phyloP scores from a whole-genome alignment of 768 basidiomycete species.

The Fomitopsis pulvina region DNA sequence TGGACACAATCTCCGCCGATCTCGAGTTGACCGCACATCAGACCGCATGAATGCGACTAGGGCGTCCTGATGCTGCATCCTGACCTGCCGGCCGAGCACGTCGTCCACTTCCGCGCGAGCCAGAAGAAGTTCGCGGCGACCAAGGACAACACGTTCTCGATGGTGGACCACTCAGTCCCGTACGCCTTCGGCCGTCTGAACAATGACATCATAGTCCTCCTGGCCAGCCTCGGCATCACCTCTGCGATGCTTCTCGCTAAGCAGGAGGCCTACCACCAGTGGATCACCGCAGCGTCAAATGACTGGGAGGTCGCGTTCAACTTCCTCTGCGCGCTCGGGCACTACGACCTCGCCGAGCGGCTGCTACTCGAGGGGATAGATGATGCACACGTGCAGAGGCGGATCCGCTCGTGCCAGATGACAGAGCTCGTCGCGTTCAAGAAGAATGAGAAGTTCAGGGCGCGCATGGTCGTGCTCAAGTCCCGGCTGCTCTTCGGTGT shows the following conservation, averaged over 20 bases:
- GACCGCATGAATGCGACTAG: slow-evolving; percentile 4
- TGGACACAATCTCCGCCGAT: not conserved
- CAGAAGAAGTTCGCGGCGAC: slow-evolving; percentile 65
- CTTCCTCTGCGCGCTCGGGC: slow-evolving; percentile 45
- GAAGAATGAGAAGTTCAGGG: slow-evolving; percentile 46
- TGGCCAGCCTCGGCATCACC: slow-evolving; percentile 56
- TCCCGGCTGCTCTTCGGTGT: slow-evolving; percentile 61
- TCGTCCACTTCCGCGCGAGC: slow-evolving; percentile 56
- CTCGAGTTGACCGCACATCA: not conserved
- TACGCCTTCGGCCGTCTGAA: slow-evolving; percentile 63
- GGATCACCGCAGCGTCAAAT: slow-evolving; percentile 45
- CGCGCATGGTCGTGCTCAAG: slow-evolving; percentile 55
- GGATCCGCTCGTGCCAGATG: slow-evolving; percentile 39
- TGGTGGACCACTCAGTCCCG: slow-evolving; percentile 57
- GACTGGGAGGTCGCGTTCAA: slow-evolving; percentile 47
- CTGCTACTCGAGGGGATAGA: slow-evolving; percentile 52
- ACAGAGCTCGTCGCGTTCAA: slow-evolving; percentile 43
- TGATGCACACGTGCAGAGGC: slow-evolving; percentile 29
- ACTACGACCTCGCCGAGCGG: slow-evolving; percentile 43
- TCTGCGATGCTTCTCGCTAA: slow-evolving; percentile 47
- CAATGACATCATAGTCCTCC: slow-evolving; percentile 61
- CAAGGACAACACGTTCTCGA: slow-evolving; percentile 53
- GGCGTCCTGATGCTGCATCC: slow-evolving; percentile 66
- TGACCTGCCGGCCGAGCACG: slow-evolving; percentile 41
- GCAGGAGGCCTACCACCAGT: slow-evolving; percentile 51